Evolutionary conservation across 148 eudicot genomes (phyloP), one percentile per base, ranked within the genome.

Genomic region (Chenopodium quinoa): DNA sequence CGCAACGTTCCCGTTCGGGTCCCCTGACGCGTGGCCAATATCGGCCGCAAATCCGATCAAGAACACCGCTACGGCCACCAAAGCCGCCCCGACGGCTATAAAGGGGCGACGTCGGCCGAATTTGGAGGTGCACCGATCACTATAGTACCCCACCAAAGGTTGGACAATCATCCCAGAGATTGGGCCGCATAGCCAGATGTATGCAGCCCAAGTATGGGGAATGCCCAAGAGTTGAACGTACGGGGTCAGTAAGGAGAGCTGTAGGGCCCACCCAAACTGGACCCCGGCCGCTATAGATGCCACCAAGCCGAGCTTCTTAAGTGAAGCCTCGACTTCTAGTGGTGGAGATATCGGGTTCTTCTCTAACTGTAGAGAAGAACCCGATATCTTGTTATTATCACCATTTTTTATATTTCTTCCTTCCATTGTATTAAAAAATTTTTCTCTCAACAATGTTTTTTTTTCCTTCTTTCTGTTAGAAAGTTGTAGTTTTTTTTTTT

Each of bases 201-300:
- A 89, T 58, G 90, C 75, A 52, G 91, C 78, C 91, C 91, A 89
- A 0, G 75, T 68, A 22, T 89, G 90, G 4, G 87, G 90, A 66
- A 89, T 85, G 14, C 91, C 91, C 1, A 89, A 83, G 22, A 87
- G 88, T 67, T 89, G 91, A 0, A 89, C 91, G 78, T 89, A 89
- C 10, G 91, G 91, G 34, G 91, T 89, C 1, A 89, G 81, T 27
- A 89, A 78, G 12, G 91, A 89, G 12, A 89, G 83, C 78, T 89
- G 91, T n/a, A 89, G 50, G 25, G 91, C 91, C 91, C 91, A 89
- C 1, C 91, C 91, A 76, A 89, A 89, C 50, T 89, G 91, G 17
- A 89, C 83, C 2, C 91, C 91, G 25, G 91, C 89, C 3, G 91
- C 91, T 19, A 89, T 86, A 7, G 91, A 89, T 1, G 91, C 90